These are phyloP conservation scores for Leccinum boreale DNA, from an alignment of 768 basidiomycete species.

Conservation along the genomic window DNA sequence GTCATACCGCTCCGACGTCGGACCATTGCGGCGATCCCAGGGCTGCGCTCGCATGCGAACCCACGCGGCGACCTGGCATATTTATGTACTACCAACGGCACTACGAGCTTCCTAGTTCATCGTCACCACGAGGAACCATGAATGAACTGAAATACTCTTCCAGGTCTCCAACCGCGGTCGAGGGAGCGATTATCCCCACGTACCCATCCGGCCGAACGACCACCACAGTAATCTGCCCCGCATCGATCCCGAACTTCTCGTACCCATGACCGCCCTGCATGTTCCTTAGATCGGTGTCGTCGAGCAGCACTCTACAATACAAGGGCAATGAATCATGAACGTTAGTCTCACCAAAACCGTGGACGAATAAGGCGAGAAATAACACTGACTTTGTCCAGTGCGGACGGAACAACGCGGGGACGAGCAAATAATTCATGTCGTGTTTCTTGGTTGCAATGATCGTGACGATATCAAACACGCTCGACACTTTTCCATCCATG, in stretches of 20 bases:
- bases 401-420: not conserved
- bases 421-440: not conserved
- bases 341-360: not conserved
- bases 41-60: too few species aligned
- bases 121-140: slow-evolving; percentile 23
- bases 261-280: slow-evolving; percentile 33
- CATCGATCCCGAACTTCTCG: slow-evolving; percentile 33
- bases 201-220: slow-evolving; percentile 22
- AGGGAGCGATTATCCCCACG: slow-evolving; percentile 25
- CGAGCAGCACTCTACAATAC: not conserved
- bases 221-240: slow-evolving; percentile 29
- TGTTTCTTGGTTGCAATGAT: not conserved
- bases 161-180: slow-evolving; percentile 35
- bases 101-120: not conserved
- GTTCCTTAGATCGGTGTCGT: not conserved
- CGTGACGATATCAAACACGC: not conserved
- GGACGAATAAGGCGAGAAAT: not conserved
- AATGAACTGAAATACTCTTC: slow-evolving; percentile 49
- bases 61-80: too few species aligned
- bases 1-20: too few species aligned
- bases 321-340: not conserved
- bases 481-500: not conserved
- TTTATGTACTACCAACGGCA: too few species aligned
- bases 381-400: not conserved
- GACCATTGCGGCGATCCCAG: too few species aligned